Base-by-base conservation (phyloP, 1,139 yeast genomes). In the Saccharomyces hybrid region DNA sequence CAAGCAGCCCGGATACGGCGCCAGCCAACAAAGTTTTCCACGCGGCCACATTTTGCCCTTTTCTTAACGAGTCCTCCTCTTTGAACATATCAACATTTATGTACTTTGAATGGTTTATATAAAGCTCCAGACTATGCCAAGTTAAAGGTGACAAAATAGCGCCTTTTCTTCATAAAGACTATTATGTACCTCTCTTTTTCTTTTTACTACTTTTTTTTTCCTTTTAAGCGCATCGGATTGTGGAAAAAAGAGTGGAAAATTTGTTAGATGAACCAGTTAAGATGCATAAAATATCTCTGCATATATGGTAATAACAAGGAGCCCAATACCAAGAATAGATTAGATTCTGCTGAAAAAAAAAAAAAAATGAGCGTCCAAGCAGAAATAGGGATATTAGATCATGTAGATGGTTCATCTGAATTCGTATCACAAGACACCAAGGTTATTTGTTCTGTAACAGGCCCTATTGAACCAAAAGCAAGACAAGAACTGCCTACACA, bases 401-500 rank as follows among this genome's bases (percentile, higher is more conserved):
- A 82, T 58, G 91, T 84, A 1, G 96, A 88, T 68, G 97, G 97
- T 1, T 88, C 96, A 1, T 84, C 95, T 0, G 80, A 79, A 50
- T 74, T 86, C 59, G 67, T 72, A 26, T 68, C 74, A 25, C 79
- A 77, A 6, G 70, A 68, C 25, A 82, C 88, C 1, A 80, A 81
- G 59, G 83, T 87, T 6, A 70, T 89, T 3, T 82, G 86, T 47
- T 83, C 96, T 0, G 91, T 91, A 1, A 80, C 91, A 0, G 99
- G 99, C 0, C 99, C 99, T 0, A 79, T 91, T 50, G 98, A 91
- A 65, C 88, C 91, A 9, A 86, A 86, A 69, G 72, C 81, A 20
- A 79, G 95, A 62, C 96, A 90, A 67, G 99, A 93, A 68, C 71
- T 85, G 47, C 96, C 98, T 6, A 85, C 87, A 26, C 77, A 78